Evolutionary conservation across 2,329 filamentous ascomycete genomes (phyloP).

Genomic region (Fusarium sambucinum): DNA sequence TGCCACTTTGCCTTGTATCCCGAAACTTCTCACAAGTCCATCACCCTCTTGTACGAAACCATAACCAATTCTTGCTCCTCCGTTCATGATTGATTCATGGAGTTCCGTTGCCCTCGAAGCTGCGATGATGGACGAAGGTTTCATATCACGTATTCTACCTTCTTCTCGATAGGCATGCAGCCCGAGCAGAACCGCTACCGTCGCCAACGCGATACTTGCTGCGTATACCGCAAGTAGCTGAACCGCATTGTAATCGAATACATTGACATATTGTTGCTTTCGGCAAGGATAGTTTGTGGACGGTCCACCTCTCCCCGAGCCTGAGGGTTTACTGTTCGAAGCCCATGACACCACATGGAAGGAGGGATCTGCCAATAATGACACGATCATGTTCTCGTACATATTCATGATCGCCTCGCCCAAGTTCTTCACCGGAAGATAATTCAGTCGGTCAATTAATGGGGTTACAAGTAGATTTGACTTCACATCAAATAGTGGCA

Average conservation of each 20-base stretch:
- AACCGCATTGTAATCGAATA: not conserved
- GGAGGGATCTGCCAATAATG: fast-evolving
- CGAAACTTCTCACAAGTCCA: not conserved
- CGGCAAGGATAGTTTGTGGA: not conserved
- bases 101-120: conserved; percentile 4
- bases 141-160: conserved; percentile 17
- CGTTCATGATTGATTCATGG: fast-evolving
- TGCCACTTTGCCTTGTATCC: not conserved
- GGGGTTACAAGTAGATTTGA: conserved; percentile 9
- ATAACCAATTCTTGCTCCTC: not conserved
- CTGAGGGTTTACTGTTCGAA: fast-evolving
- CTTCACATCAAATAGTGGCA: not conserved
- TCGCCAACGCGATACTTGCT: not conserved
- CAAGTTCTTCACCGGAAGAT: not conserved
- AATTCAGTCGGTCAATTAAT: conserved; percentile 13
- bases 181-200: fast-evolving
- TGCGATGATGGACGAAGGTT: not conserved
- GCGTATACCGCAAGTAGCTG: not conserved
- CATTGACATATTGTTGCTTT: fast-evolving
- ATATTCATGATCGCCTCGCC: fast-evolving
- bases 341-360: conserved; percentile 7
- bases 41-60: not conserved
- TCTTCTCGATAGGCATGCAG: not conserved
- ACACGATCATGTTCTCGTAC: conserved; percentile 17
- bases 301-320: fast-evolving